Evolutionary conservation across 495 filamentous ascomycete species (phyloP).

Genomic region (Halenospora varia): DNA sequence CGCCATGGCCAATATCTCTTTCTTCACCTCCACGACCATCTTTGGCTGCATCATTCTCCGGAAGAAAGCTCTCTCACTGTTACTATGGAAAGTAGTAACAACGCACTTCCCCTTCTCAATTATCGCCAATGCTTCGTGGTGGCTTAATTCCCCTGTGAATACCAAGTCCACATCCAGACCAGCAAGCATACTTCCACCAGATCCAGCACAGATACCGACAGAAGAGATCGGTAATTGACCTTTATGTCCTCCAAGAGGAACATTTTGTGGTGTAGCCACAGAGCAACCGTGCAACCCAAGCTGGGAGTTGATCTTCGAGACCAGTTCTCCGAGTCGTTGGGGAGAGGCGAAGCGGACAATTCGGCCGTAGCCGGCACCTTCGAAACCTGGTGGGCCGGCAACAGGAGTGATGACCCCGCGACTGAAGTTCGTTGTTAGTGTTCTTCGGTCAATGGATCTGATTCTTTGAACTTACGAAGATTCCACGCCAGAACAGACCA

Average conservation of each 20-base stretch:
- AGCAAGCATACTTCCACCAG: conserved; percentile 69
- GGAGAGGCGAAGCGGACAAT: conserved; percentile 58
- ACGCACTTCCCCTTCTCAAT: conserved; percentile 86
- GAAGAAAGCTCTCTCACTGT: conserved; percentile 82
- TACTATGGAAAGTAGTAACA: conserved; percentile 83
- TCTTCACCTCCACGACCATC: conserved; percentile 53
- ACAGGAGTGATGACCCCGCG: conserved; percentile 16
- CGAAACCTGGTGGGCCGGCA: conserved; percentile 40
- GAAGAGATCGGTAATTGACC: conserved; percentile 52
- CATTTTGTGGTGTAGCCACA: conserved; percentile 62
- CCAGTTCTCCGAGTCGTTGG: conserved; percentile 15
- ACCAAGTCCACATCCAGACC: conserved; percentile 67
- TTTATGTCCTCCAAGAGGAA: conserved; percentile 35
- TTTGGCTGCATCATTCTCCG: conserved; percentile 61
- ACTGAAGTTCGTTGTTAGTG: not conserved
- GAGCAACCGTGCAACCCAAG: conserved; percentile 64
- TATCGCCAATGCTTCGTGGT: conserved; percentile 83
- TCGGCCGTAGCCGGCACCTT: conserved; percentile 70
- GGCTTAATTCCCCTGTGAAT: conserved; percentile 89
- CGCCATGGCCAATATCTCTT: conserved; percentile 17
- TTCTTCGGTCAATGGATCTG: no score
- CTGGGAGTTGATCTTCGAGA: conserved; percentile 44
- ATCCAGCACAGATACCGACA: conserved; percentile 77
- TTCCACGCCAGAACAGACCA: conserved; percentile 51
- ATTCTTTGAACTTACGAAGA: no score